Base-by-base conservation (phyloP, 2,329 filamentous ascomycete species). In the Aspergillus pseudoglaucus region DNA sequence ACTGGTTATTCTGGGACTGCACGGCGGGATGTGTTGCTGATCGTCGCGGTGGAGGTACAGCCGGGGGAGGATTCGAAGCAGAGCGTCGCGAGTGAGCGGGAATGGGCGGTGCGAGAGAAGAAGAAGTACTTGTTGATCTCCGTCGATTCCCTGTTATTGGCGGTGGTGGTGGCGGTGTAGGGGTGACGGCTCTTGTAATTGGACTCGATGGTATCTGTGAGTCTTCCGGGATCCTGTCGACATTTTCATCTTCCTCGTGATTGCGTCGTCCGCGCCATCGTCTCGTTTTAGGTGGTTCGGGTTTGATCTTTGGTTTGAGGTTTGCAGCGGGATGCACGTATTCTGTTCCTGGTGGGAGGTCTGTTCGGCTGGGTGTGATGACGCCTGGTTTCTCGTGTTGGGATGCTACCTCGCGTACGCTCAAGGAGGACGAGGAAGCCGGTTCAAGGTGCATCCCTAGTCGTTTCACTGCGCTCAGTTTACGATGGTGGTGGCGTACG, bases 321-420 rank as follows among this genome's bases (percentile, higher is more conserved):
- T 39, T 27, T 43, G 23, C 50, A 41, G 10, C 46, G 48, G 47
- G 51, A 35, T 51, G 55, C 37, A 53, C 46, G 38, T 35, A 49
- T 22, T 55, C 55, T 4, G 58, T 47, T 20, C 51, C 55, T 38
- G 58, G 37, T 48, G 45, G 46, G 46, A 59, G 42, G 42, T 67
- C 61, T 48, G 65, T 69, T 42, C 84, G 78, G 62, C 87, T 89
- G 5, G 88, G 88, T 15, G 88, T 90, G 59, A 90, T 83, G 18
- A 91, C 82, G 1, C 87, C 88, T 0, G 88, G 88, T 65, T 87
- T 90, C 68, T 91, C 88, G 64, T 79, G 88, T 40, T 90, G 85
- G 9, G 82, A 81, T 6, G 89, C 88, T 38, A 95, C 82, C 58
- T 93, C 86, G 30, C 82, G 75, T 42, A 93, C 85, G 61, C 87